Conservation (phyloP, 305 asterid species). For the Solanum hybrid region DNA sequence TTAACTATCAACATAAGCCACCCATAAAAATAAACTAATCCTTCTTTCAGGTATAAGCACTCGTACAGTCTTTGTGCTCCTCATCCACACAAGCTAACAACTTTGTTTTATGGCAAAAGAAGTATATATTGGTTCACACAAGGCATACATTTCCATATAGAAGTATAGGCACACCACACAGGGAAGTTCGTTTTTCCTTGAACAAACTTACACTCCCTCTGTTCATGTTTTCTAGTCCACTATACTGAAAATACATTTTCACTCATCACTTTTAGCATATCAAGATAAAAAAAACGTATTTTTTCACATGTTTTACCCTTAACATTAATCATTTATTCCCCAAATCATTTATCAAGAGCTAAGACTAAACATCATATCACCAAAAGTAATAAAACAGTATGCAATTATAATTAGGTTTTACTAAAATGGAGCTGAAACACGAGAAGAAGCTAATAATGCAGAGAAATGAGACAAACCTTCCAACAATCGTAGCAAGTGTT, state of each 20-base stretch:
- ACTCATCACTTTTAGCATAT: not conserved
- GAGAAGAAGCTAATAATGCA: not conserved
- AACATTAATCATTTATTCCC: not conserved
- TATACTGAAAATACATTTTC: not conserved
- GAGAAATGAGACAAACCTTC: constrained; percentile 38
- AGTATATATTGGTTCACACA: not conserved
- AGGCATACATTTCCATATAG: not conserved
- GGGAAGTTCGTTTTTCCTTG: not conserved
- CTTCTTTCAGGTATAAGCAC: constrained; percentile 55
- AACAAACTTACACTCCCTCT: not conserved
- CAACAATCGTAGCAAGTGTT: constrained; percentile 59
- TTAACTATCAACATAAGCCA: not conserved
- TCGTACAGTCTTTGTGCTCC: not conserved
- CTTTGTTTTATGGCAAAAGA: not conserved
- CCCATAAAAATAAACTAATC: constrained; percentile 63
- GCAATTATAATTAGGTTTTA: not conserved
- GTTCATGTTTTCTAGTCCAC: not conserved
- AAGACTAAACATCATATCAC: not conserved
- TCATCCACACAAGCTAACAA: not conserved
- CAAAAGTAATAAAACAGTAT: not conserved
- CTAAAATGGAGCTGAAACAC: not conserved
- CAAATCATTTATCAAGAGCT: not conserved
- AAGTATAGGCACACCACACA: not conserved
- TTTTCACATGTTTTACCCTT: not conserved
- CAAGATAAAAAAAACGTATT: not conserved